Evolutionary conservation across 306 rosid species (phyloP).

Genomic region (Lagenaria siceraria): DNA sequence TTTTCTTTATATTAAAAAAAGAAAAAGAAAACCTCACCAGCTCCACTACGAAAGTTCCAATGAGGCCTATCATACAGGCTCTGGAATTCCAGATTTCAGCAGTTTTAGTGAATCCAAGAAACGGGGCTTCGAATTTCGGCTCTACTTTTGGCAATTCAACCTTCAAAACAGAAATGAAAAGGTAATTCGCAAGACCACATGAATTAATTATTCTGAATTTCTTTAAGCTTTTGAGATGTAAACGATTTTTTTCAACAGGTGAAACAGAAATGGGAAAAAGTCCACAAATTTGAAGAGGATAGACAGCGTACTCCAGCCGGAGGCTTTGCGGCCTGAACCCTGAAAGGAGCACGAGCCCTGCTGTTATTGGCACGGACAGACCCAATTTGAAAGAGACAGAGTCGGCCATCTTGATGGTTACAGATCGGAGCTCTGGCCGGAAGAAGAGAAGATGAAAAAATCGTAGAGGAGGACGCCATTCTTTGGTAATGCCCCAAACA

Average conservation of each 20-base stretch:
- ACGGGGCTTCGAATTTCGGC: conserved; percentile 62
- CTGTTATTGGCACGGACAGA: background rate
- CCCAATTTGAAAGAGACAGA: conserved; percentile 15
- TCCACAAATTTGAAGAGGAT: background rate
- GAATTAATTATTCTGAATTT: background rate
- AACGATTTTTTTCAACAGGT: background rate
- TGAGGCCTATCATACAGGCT: conserved; percentile 88
- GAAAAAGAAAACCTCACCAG: conserved; percentile 31
- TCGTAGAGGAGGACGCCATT: conserved; percentile 51
- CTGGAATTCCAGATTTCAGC: conserved; percentile 96
- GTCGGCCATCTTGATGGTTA: conserved; percentile 13
- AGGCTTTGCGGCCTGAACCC: conserved; percentile 52
- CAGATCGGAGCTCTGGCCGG: conserved; percentile 14
- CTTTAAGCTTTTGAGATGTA: background rate
- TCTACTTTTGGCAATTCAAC: conserved; percentile 66
- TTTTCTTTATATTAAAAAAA: too few species aligned
- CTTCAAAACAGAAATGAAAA: conserved; percentile 22
- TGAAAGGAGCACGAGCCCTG: conserved; percentile 22
- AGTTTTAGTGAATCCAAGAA: conserved; percentile 75
- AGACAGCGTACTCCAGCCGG: conserved; percentile 56
- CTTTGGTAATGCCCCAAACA: background rate
- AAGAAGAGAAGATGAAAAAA: conserved; percentile 31
- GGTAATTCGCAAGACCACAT: background rate
- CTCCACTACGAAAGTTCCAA: conserved; percentile 72
- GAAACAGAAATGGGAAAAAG: background rate